Evolutionary conservation across 2,329 filamentous ascomycete genomes (phyloP).

Genomic region (Pseudocercospora eumusae): DNA sequence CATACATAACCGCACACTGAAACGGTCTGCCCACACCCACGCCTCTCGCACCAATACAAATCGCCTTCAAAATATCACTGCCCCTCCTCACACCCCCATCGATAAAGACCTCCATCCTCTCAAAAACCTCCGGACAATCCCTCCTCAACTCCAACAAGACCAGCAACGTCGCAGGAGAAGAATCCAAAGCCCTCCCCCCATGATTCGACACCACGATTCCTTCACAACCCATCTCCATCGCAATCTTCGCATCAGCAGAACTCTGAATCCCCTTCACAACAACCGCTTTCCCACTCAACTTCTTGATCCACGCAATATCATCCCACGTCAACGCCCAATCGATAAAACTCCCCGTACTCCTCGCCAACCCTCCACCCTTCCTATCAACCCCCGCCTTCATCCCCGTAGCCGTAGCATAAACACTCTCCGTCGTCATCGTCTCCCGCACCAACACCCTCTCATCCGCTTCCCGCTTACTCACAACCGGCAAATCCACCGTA

Average conservation of each 20-base stretch:
- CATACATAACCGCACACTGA: conserved; percentile 62
- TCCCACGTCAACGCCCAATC: conserved; percentile 56
- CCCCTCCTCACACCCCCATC: conserved; percentile 66
- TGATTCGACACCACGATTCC: conserved; percentile 56
- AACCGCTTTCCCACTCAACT: conserved; percentile 55
- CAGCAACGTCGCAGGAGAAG: conserved; percentile 56
- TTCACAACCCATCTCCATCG: conserved; percentile 46
- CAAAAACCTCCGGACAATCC: conserved; percentile 62
- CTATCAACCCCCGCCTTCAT: conserved; percentile 53
- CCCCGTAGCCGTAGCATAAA: conserved; percentile 64
- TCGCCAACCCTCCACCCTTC: conserved; percentile 57
- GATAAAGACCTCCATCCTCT: conserved; percentile 62
- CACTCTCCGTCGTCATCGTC: conserved; percentile 67
- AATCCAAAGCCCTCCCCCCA: conserved; percentile 55
- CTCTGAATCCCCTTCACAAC: conserved; percentile 50
- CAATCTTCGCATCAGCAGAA: conserved; percentile 46
- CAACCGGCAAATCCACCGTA: conserved; percentile 61
- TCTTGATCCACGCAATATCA: conserved; percentile 50
- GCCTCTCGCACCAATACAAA: conserved; percentile 64
- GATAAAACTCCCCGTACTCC: conserved; percentile 59
- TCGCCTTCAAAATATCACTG: conserved; percentile 66
- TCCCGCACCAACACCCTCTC: conserved; percentile 52
- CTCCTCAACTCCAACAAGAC: conserved; percentile 64
- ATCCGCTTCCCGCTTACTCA: conserved; percentile 57
- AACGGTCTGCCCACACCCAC: conserved; percentile 64